These are phyloP conservation scores for Cajanus cajan DNA, from an alignment of 306 rosid genomes.

Conservation along the genomic window DNA sequence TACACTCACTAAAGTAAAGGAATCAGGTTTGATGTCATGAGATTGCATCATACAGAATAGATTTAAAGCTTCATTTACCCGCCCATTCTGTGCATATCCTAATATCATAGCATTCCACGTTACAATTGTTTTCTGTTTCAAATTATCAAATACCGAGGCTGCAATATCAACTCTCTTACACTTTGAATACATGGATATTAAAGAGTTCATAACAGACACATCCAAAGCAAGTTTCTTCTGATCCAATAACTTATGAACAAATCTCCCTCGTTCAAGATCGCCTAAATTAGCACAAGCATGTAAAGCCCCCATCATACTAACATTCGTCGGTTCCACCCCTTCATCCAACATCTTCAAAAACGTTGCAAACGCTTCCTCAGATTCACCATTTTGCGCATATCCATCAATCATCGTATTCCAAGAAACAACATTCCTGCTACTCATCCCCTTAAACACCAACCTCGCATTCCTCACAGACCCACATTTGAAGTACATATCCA, in stretches of 20 bases:
- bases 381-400: constrained; percentile 61
- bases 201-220: constrained; percentile 72
- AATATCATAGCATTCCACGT: constrained; percentile 94
- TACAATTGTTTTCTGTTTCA: constrained; percentile 61
- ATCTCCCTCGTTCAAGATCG: constrained; percentile 63
- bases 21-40: constrained; percentile 61
- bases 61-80: constrained; percentile 58
- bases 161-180: constrained; percentile 80
- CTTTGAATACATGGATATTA: constrained; percentile 91
- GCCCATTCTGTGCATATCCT: constrained; percentile 84
- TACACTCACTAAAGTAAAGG: constrained; percentile 84
- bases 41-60: constrained; percentile 67
- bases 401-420: constrained; percentile 95
- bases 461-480: constrained; percentile 54
- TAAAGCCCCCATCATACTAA: constrained; percentile 71
- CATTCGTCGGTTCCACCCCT: constrained; percentile 66
- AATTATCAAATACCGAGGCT: constrained; percentile 51
- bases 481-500: constrained; percentile 87
- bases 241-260: constrained; percentile 56
- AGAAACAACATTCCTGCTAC: constrained; percentile 63
- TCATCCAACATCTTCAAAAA: constrained; percentile 71
- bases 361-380: constrained; percentile 59
- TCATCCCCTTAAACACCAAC: constrained; percentile 62
- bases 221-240: constrained; percentile 48
- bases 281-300: constrained; percentile 86